A percentile compares a stretch with the other conserved stretches of the same genome.
Conservation (phyloP, 441 rosid genomes). For the Pelargonium fulgidum region DNA sequence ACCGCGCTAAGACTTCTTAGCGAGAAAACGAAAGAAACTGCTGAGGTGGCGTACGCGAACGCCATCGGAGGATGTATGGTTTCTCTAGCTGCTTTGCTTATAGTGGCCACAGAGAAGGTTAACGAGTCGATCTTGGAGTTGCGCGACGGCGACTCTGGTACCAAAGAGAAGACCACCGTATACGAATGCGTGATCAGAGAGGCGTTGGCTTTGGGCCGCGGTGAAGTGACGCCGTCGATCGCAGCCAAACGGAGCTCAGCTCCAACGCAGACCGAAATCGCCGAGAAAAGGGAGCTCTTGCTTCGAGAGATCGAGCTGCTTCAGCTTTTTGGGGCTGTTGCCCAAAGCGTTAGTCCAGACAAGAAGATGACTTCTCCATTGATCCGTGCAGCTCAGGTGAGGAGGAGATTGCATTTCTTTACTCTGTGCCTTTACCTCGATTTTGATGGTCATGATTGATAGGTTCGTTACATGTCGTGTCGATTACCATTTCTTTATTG, state of each 20-base stretch:
- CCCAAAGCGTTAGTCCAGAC: conserved; percentile 24
- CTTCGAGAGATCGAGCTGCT: conserved; percentile 64
- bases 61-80: conserved; percentile 51
- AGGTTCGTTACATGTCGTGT: not conserved
- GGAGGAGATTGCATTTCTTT: conserved; percentile 10
- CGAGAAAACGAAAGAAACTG: conserved; percentile 52
- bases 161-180: conserved; percentile 44
- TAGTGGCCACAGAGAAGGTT: conserved; percentile 50
- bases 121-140: conserved; percentile 33
- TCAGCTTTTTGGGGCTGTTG: conserved; percentile 57
- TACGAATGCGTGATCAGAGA: conserved; percentile 54
- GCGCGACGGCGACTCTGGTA: conserved; percentile 32
- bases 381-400: conserved; percentile 43
- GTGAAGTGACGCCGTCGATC: conserved; percentile 17
- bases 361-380: conserved; percentile 45
- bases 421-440: not conserved
- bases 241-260: conserved; percentile 20
- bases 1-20: conserved; percentile 44
- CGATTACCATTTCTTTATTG: conserved; percentile 8
- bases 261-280: conserved; percentile 25
- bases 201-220: conserved; percentile 38
- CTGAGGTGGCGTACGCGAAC: conserved; percentile 44
- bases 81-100: conserved; percentile 45
- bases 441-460: conserved; percentile 15
- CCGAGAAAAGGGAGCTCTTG: conserved; percentile 44